Conservation (phyloP, 1,284 basidiomycete genomes). For the Moesziomyces globuligerus region DNA sequence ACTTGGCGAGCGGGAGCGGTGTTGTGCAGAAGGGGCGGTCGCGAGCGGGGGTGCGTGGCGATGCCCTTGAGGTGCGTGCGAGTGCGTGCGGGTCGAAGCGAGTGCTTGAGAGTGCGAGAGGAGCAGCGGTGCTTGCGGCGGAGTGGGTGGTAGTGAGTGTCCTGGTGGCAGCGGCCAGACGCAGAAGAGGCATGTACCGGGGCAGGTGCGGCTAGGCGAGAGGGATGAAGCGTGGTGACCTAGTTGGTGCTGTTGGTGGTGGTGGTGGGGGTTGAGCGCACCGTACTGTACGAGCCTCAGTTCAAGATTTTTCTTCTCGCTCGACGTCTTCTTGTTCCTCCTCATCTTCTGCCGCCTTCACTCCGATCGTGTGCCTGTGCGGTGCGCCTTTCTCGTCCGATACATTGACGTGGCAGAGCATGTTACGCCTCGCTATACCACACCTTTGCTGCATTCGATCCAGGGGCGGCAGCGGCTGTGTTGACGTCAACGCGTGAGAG, state of each 20-base stretch:
- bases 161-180: constrained; percentile 27
- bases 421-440: too few relatives aligned
- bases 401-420: too few relatives aligned
- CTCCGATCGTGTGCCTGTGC: neutral
- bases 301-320: neutral
- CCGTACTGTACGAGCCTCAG: too few relatives aligned
- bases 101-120: neutral
- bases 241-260: too few relatives aligned
- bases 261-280: too few relatives aligned
- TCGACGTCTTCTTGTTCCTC: too few relatives aligned
- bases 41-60: neutral
- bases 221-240: too few relatives aligned
- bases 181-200: constrained; percentile 35
- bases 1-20: constrained; percentile 26
- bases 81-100: too few relatives aligned
- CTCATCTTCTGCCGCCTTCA: neutral
- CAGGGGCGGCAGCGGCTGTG: neutral
- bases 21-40: constrained; percentile 27
- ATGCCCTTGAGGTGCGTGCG: neutral
- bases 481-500: constrained; percentile 9
- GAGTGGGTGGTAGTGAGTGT: constrained; percentile 3
- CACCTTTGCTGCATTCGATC: neutral
- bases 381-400: neutral
- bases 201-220: neutral
- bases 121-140: constrained; percentile 1